Conservation (phyloP, 495 filamentous ascomycete species). For the Neurospora sp. region DNA sequence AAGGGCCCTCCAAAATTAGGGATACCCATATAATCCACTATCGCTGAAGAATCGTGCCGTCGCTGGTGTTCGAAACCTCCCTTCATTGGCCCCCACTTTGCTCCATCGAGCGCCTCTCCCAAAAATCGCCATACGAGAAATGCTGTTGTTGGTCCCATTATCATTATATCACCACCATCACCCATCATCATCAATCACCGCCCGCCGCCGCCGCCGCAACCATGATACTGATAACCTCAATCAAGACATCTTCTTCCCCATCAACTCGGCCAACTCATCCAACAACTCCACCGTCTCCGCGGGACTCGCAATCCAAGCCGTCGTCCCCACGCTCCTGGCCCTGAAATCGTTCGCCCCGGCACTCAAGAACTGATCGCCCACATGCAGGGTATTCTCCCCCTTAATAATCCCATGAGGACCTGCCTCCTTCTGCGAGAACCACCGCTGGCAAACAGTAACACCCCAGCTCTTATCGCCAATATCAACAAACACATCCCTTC, state of each 20-base stretch:
- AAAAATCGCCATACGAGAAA: background rate
- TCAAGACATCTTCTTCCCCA: conserved; percentile 37
- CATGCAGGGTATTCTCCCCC: conserved; percentile 59
- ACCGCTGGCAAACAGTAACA: conserved; percentile 83
- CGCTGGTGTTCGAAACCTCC: background rate
- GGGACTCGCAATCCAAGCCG: conserved; percentile 86
- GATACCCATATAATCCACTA: background rate
- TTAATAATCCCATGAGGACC: conserved; percentile 23
- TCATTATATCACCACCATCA: background rate
- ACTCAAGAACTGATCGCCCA: conserved; percentile 92
- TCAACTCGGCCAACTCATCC: conserved; percentile 62
- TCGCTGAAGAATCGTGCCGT: background rate
- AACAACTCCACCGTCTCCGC: conserved; percentile 79
- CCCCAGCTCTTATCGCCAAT: conserved; percentile 98
- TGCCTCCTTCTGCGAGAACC: conserved; percentile 57
- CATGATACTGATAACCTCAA: background rate
- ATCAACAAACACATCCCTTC: conserved; percentile 96
- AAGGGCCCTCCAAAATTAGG: background rate
- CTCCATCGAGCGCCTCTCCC: background rate
- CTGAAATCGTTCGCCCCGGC: conserved; percentile 97
- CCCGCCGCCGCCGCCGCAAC: background rate
- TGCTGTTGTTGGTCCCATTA: background rate
- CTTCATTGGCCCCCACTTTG: background rate
- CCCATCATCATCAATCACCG: background rate
- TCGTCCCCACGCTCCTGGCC: conserved; percentile 54